Evolutionary conservation across 257 asterid species (phyloP), one percentile per base, ranked within the genome.

Genomic region (Sherardia arvensis): DNA sequence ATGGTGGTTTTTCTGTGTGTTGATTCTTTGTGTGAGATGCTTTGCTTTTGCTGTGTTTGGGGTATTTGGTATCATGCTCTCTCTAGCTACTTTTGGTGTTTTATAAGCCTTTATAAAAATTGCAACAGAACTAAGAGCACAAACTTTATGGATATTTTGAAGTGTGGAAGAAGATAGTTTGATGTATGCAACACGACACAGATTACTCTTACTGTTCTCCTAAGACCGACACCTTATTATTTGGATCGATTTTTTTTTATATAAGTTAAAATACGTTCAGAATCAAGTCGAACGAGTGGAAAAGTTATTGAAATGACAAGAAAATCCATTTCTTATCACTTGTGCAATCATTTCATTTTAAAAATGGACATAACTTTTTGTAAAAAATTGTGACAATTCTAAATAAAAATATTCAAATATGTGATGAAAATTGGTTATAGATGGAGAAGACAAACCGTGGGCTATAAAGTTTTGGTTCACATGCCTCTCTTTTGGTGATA

Each of bases 1-100:
- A 38, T 25, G 27, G 33, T 54, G 28, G 22, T 66, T 30, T 20
- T 14, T 30, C 25, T 57, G 48, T 56, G 40, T 32, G 0, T 29
- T 36, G 7, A 15, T 59, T 20, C 90, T 79, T 80, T 81, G 60
- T 47, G 59, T 56, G 63, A 77, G 88, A 82, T 87, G 80, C 95
- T 78, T 87, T 87, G 83, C 92, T 84, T 87, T 78, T 73, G 64
- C 60, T 73, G 74, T 21, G 62, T 65, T 54, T 40, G 21, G 66
- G 40, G 64, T 43, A 10, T 27, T 61, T 67, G 73, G 70, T 53
- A 61, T 64, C 20, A 43, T 43, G 51, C 51, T 17, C 56, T 17
- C 56, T 27, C 61, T 17, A 25, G 28, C 28, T 14, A 26, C 67
- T 61, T 68, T 72, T 68, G 21, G 61, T n/a, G 55, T 66, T 11